phyloP scores from a whole-genome alignment of 108 stramenopile genomes.

The Schizochytrium sp. region DNA sequence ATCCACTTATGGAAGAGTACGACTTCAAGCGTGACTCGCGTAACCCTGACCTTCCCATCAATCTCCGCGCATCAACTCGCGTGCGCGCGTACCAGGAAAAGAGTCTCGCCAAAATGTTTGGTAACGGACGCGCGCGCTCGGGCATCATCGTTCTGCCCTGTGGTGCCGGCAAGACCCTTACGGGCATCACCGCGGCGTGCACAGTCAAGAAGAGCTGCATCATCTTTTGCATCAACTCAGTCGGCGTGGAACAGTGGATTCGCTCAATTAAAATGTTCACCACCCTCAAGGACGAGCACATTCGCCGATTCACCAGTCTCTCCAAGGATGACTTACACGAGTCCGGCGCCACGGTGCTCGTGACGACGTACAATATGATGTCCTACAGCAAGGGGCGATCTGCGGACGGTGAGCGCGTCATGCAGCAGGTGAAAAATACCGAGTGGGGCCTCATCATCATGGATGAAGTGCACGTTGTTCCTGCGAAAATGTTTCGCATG shows the following conservation, averaged over 20 bases:
- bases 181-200: conserved; percentile 93
- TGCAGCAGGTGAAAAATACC: conserved; percentile 71
- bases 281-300: conserved; percentile 74
- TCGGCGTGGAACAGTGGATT: conserved; percentile 92
- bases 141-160: conserved; percentile 98
- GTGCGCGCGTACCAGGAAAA: conserved; percentile 95
- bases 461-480: conserved; percentile 96
- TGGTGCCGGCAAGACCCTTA: conserved; percentile 94
- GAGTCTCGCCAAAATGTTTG: conserved; percentile 78
- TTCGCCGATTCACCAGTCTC: conserved; percentile 80
- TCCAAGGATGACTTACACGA: conserved; percentile 73
- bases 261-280: conserved; percentile 84
- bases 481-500: conserved; percentile 84
- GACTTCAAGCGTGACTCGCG: conserved; percentile 82
- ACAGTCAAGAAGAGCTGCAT: conserved; percentile 92
- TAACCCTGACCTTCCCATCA: conserved; percentile 74
- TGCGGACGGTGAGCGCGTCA: conserved; percentile 70
- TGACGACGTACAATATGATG: conserved; percentile 98
- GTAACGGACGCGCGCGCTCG: conserved; percentile 93
- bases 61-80: conserved; percentile 81
- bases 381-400: conserved; percentile 75
- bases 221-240: conserved; percentile 88
- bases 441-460: conserved; percentile 97
- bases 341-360: conserved; percentile 61
- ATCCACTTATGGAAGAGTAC: conserved; percentile 79